Evolutionary conservation across 176 grass and related monocot species (phyloP), one percentile per base, ranked within the genome.

Genomic region (Ampelocalamus luodianensis): DNA sequence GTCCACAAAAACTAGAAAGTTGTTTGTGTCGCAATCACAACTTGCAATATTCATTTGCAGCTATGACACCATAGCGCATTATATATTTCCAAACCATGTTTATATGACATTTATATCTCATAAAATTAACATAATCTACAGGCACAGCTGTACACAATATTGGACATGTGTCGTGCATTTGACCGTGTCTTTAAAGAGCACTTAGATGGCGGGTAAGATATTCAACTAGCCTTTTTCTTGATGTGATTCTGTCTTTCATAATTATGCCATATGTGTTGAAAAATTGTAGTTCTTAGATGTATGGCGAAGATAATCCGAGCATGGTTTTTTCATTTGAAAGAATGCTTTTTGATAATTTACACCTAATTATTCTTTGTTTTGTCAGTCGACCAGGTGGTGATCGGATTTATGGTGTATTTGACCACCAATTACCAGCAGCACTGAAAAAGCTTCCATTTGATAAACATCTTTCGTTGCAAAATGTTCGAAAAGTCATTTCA

Each of bases 81-180:
- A 50, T 80, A 20, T 51, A 68, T 68, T 55, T 40, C 2, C 6
- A 7, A 79, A 79, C 69, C 44, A 32, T 58, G 23, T 83, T 18
- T 83, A 53, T 87, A 78, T 51, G 71, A 53, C 38, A 62, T 79
- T 62, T 55, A 4, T 61, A 5, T 72, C 67, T 79, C 32, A 16
- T 74, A 69, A 50, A 44, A 15, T 71, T 83, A 38, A 38, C 9
- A 81, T 71, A 34, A 82, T 86, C 4, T 68, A 51, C 90, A 99
- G 97, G 93, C 97, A 80, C 97, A 99, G 56, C 80, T 99, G 56
- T 99, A 99, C 90, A 99, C 93, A 43, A 99, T 99, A 89, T 94
- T 99, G 78, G 97, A 99, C 48, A 96, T 99, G 93, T 99, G 97
- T 38, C 97, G 97, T 82, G 97, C 97, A 83, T 99, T 99, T 90